Conservation (phyloP, 1,139 yeast species). For the Taphrina flavorubra region DNA sequence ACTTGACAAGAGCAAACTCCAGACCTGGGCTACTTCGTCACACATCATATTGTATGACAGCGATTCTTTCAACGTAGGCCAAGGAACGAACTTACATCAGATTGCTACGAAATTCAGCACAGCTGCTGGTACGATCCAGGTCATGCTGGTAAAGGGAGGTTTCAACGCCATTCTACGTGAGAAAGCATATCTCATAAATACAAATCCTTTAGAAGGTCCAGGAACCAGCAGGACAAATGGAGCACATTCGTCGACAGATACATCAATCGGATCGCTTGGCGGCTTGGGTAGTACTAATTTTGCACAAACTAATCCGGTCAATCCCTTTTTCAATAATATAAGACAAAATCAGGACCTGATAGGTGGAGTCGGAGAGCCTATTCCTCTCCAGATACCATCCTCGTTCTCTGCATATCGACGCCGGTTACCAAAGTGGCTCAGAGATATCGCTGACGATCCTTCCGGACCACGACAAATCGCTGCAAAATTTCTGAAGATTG, state of each 20-base stretch:
- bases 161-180: constrained; percentile 32
- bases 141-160: constrained; percentile 51
- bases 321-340: constrained; percentile 47
- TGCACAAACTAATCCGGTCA: constrained; percentile 34
- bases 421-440: constrained; percentile 53
- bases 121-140: constrained; percentile 50
- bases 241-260: background rate
- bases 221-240: background rate
- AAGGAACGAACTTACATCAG: constrained; percentile 42
- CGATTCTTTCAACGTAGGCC: constrained; percentile 40
- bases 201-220: background rate
- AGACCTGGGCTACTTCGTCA: constrained; percentile 47
- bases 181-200: constrained; percentile 1
- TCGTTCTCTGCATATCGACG: constrained; percentile 37
- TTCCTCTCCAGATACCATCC: constrained; percentile 45
- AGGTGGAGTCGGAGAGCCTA: constrained; percentile 46
- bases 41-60: constrained; percentile 62
- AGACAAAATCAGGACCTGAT: constrained; percentile 46
- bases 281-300: constrained; percentile 19
- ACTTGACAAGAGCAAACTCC: constrained; percentile 45
- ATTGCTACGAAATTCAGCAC: constrained; percentile 45
- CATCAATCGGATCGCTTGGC: constrained; percentile 19
- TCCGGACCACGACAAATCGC: constrained; percentile 52
- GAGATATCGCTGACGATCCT: constrained; percentile 48
- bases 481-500: constrained; percentile 53